A percentile compares a stretch with the other conserved stretches of the same genome.
Evolutionary conservation across 2,329 filamentous ascomycete genomes (phyloP).

Genomic region (Gliomastix tumulicola): DNA sequence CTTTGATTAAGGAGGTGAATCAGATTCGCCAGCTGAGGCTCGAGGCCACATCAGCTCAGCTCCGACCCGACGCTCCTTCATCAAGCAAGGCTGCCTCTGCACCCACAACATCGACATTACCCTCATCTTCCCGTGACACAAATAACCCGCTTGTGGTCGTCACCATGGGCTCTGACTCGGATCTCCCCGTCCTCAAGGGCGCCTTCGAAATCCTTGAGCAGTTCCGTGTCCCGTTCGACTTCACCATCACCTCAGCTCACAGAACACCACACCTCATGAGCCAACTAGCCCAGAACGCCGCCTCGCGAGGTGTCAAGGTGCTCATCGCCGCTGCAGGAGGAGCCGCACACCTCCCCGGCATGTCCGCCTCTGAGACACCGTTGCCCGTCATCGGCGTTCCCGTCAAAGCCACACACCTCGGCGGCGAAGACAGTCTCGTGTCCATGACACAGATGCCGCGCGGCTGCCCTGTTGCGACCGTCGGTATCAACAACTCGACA

Average conservation of each 20-base stretch:
- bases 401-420: slow-evolving; percentile 65
- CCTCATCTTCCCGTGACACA: slow-evolving; percentile 16
- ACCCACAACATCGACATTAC: too few species aligned
- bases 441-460: slow-evolving; percentile 75
- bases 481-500: slow-evolving; percentile 74
- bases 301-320: slow-evolving; percentile 60
- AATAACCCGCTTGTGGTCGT: slow-evolving; percentile 59
- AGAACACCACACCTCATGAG: slow-evolving; percentile 67
- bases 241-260: slow-evolving; percentile 75
- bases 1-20: slow-evolving; percentile 61
- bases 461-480: slow-evolving; percentile 67
- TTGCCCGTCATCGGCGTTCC: slow-evolving; percentile 74
- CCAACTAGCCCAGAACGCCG: slow-evolving; percentile 56
- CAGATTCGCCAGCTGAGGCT: slow-evolving; percentile 49
- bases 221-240: slow-evolving; percentile 67
- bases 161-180: slow-evolving; percentile 80
- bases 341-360: slow-evolving; percentile 68
- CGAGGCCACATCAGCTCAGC: slow-evolving; percentile 25
- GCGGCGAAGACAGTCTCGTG: slow-evolving; percentile 63
- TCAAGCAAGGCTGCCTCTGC: slow-evolving; percentile 1
- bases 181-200: slow-evolving; percentile 60
- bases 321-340: slow-evolving; percentile 73
- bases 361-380: slow-evolving; percentile 63
- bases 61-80: slow-evolving; percentile 21
- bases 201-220: slow-evolving; percentile 60